Base-by-base conservation (phyloP, 164 flowering plant species). In the Vitis cinerea region DNA sequence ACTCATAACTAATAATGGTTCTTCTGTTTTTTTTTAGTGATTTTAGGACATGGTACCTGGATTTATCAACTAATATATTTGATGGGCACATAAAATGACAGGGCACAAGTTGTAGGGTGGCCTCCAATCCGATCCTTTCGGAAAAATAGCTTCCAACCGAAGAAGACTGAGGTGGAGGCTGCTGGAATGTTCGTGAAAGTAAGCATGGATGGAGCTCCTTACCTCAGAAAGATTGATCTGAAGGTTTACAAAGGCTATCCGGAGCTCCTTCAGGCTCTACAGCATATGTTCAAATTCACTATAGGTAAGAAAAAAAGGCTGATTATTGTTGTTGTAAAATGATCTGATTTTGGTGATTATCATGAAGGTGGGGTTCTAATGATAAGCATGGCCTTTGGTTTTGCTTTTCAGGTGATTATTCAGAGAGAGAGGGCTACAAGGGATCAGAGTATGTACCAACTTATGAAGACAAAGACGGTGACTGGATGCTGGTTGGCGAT, bases 401-500 rank as follows among this genome's bases (percentile, higher is more conserved):
- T 10, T 19, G 15, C 16, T 64, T 44, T 57, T 63, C 75, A 84
- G 92, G 89, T 62, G 75, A 79, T 19, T 85, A 86, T 70, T 85
- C 86, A 3, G 87, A 86, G 72, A 84, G 85, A 61, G 94, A 87
- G 77, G 93, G 93, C 9, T 87, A 82, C 78, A 86, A 79, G 59
- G 93, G 94, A 10, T 90, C 96, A 10, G 96, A 89, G 52, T 89
- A 66, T 76, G 89, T 71, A 14, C 93, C 92, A 16, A 87, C 94
- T 37, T 93, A 93, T 81, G 94, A 93, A 72, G 98, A 93, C 75
- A 93, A 90, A 79, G 98, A 93, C 77, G 94, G 97, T 49, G 98
- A 91, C 71, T 89, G 88, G 93, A 93, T 93, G 98, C 85, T 93
- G 61, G 93, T 93, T 77, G 98, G 98, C 67, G 96, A 93, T 84